phyloP scores from a whole-genome alignment of 208 protist genomes.

The Kentomonas sorsogonicus region DNA sequence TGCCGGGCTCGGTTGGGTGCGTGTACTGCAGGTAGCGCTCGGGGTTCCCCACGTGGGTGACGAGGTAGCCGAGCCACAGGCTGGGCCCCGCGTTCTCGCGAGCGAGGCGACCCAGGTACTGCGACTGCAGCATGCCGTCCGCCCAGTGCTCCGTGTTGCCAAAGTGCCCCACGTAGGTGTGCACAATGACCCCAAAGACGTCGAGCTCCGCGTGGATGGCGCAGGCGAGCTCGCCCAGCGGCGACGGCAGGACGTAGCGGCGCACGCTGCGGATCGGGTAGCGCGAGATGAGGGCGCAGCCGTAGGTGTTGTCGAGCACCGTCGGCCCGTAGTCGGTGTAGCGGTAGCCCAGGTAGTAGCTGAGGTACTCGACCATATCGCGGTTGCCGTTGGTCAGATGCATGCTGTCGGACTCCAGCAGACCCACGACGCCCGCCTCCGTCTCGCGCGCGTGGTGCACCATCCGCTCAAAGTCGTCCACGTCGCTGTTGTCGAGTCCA shows the following conservation, averaged over 20 bases:
- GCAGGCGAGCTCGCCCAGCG: slow-evolving; percentile 68
- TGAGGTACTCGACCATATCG: slow-evolving; percentile 70
- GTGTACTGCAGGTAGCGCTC: slow-evolving; percentile 49
- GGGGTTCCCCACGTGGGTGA: slow-evolving; percentile 53
- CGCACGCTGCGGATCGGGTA: slow-evolving; percentile 56
- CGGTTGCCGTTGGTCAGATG: slow-evolving; percentile 66
- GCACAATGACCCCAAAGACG: slow-evolving; percentile 49
- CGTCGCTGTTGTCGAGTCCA: slow-evolving; percentile 69
- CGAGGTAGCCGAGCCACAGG: slow-evolving; percentile 76
- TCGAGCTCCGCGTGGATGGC: slow-evolving; percentile 66
- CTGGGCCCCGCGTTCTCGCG: slow-evolving; percentile 46
- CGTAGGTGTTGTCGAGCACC: slow-evolving; percentile 73
- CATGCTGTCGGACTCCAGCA: slow-evolving; percentile 77
- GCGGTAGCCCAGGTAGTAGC: slow-evolving; percentile 65
- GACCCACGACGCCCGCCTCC: slow-evolving; percentile 47
- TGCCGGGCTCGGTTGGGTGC: slow-evolving; percentile 28
- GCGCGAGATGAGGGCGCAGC: slow-evolving; percentile 70
- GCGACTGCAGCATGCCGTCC: slow-evolving; percentile 78
- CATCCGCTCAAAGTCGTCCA: slow-evolving; percentile 60
- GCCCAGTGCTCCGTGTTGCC: slow-evolving; percentile 82
- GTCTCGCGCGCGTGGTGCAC: slow-evolving; percentile 32
- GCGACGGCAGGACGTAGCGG: slow-evolving; percentile 73
- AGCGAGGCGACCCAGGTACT: slow-evolving; percentile 58
- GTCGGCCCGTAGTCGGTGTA: slow-evolving; percentile 80
- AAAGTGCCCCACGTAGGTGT: slow-evolving; percentile 78